A percentile compares a stretch with the other conserved stretches of the same genome.
These are phyloP conservation scores for Tolypocladium ophioglossoides DNA, from an alignment of 2,329 filamentous ascomycete species.

Conservation along the genomic window DNA sequence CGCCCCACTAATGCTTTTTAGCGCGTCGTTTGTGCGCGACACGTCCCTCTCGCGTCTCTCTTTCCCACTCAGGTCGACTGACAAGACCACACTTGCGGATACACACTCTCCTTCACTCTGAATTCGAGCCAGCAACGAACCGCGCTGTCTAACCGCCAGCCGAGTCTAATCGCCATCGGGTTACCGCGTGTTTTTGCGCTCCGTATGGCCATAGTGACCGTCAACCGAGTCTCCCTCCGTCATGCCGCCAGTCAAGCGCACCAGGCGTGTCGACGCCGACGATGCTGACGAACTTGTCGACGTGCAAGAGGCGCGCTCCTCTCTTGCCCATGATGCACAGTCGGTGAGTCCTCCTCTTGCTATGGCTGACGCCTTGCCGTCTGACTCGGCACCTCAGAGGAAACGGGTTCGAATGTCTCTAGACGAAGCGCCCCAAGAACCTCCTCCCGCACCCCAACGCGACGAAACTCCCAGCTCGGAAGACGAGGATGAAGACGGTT, in stretches of 20 bases:
- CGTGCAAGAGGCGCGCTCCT: constrained; percentile 29
- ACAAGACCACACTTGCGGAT: background rate
- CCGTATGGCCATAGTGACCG: background rate
- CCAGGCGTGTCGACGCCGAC: constrained; percentile 18
- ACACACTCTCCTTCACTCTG: background rate
- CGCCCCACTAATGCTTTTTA: background rate
- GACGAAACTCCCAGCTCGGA: constrained; percentile 17
- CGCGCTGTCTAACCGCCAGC: background rate
- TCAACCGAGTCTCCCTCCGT: background rate
- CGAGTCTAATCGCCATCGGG: background rate
- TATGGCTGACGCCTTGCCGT: background rate
- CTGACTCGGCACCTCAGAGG: constrained; percentile 12
- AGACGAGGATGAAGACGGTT: constrained; percentile 19
- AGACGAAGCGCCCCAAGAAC: constrained; percentile 9
- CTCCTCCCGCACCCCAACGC: constrained; percentile 2
- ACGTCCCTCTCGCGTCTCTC: background rate
- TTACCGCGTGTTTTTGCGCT: background rate
- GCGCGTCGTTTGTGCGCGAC: background rate
- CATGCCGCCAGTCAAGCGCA: constrained; percentile 31
- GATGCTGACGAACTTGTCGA: constrained; percentile 21
- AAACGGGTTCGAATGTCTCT: constrained; percentile 24
- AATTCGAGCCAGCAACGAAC: background rate
- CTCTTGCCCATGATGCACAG: constrained; percentile 21
- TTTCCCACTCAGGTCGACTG: background rate
- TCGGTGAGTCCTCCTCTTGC: constrained; percentile 1